Percentiles rank a stretch among this genome's conserved stretches.
These are phyloP conservation scores for Nissolia schottii DNA, from an alignment of 306 rosid genomes.

Conservation along the genomic window DNA sequence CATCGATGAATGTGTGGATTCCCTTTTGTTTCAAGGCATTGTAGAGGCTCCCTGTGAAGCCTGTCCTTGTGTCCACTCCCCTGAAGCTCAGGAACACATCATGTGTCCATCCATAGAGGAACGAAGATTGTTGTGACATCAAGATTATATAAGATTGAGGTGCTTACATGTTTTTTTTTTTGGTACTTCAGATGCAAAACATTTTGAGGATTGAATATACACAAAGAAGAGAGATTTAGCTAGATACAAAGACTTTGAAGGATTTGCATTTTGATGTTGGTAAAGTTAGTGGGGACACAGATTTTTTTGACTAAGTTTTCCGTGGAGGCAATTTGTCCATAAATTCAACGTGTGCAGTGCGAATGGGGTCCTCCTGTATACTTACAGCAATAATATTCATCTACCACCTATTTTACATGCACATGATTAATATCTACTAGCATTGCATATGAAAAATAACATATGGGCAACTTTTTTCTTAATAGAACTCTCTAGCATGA, in stretches of 20 bases:
- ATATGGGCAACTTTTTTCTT: too few relatives aligned
- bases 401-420: too few relatives aligned
- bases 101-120: background rate
- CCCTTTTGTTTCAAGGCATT: conserved; percentile 4
- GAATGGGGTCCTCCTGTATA: background rate
- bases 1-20: conserved; percentile 4
- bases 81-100: conserved; percentile 9
- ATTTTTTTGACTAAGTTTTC: background rate
- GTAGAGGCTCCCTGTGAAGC: background rate
- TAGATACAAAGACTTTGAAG: background rate
- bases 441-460: too few relatives aligned
- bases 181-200: background rate
- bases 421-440: too few relatives aligned
- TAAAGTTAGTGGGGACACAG: background rate
- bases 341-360: background rate
- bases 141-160: background rate
- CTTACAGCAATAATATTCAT: too few relatives aligned
- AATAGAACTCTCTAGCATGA: too few relatives aligned
- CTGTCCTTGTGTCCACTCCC: background rate
- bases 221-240: background rate
- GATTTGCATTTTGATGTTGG: background rate
- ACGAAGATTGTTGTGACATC: background rate
- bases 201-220: background rate
- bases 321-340: background rate
- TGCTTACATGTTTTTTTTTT: background rate